Conservation (phyloP, 1,284 basidiomycete species). For the Ceratobasidium sp. region DNA sequence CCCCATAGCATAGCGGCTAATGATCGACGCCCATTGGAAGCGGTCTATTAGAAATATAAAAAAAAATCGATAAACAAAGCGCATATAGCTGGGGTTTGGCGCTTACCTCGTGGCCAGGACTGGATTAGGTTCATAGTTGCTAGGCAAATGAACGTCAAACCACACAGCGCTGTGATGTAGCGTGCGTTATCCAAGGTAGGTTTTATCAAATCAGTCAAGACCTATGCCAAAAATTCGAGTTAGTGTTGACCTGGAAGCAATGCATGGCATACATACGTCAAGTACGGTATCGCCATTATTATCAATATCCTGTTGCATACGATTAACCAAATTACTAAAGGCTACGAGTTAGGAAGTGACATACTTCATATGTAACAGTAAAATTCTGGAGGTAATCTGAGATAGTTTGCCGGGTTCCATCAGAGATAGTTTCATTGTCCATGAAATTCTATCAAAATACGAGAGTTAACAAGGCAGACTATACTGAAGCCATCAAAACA, state of each 20-base stretch:
- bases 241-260: background rate
- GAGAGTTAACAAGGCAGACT: background rate
- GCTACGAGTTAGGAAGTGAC: too few relatives aligned
- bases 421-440: slow-evolving; percentile 26
- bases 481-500: too few relatives aligned
- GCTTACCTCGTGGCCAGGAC: slow-evolving; percentile 30
- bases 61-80: too few relatives aligned
- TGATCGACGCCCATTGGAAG: slow-evolving; percentile 30
- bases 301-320: background rate
- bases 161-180: slow-evolving; percentile 33
- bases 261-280: background rate
- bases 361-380: slow-evolving; percentile 7
- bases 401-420: background rate
- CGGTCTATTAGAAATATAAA: background rate
- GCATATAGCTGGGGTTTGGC: too few relatives aligned
- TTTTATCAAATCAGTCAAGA: background rate
- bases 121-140: slow-evolving; percentile 35
- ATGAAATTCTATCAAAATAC: slow-evolving; percentile 6
- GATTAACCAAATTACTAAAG: background rate
- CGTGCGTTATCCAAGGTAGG: slow-evolving; percentile 14
- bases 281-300: background rate
- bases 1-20: slow-evolving; percentile 29
- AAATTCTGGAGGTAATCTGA: background rate
- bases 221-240: background rate
- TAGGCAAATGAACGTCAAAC: slow-evolving; percentile 18